Conservation (phyloP, 129 eudicot genomes). For the Mikania micrantha region DNA sequence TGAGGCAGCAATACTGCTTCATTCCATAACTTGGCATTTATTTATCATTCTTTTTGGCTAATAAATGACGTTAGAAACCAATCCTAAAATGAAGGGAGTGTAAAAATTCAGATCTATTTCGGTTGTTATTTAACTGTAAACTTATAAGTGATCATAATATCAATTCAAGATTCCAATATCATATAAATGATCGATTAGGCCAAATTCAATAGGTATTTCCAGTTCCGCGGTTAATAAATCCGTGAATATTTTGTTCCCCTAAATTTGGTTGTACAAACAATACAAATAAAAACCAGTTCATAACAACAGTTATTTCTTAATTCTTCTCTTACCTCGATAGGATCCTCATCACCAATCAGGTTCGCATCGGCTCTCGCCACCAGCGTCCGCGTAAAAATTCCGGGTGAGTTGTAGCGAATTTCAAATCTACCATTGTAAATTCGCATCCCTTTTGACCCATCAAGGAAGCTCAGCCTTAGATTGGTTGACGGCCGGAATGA, state of each 20-base stretch:
- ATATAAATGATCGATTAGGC: background rate
- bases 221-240: too few relatives aligned
- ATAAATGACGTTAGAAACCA: background rate
- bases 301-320: too few relatives aligned
- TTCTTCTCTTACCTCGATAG: slow-evolving; percentile 34
- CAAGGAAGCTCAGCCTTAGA: background rate
- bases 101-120: background rate
- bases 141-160: background rate
- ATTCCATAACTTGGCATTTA: background rate
- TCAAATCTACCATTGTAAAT: slow-evolving; percentile 9
- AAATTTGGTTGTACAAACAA: background rate
- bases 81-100: background rate
- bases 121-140: background rate
- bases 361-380: slow-evolving; percentile 53
- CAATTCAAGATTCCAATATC: background rate
- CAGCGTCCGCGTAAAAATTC: slow-evolving; percentile 6
- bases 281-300: background rate
- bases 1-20: background rate
- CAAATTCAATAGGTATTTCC: background rate
- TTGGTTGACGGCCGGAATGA: slow-evolving; percentile 7
- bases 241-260: background rate
- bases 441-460: slow-evolving; percentile 1
- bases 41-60: background rate
- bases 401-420: slow-evolving; percentile 8
- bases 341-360: slow-evolving; percentile 26